These are phyloP conservation scores for Leccinum proximum DNA, from an alignment of 1,284 basidiomycete genomes.

Conservation along the genomic window DNA sequence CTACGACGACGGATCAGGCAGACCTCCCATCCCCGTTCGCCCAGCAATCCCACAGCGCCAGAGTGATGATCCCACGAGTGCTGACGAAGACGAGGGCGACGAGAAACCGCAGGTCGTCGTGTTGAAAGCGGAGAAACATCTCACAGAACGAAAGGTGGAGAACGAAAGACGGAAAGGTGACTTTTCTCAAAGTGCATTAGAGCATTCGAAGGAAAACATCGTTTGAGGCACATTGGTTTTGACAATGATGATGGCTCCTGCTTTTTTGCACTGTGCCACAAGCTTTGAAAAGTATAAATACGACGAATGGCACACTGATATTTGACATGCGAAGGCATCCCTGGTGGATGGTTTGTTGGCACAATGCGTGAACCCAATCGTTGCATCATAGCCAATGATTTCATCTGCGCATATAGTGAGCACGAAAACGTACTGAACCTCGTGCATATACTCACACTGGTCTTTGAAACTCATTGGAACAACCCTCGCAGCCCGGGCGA, in stretches of 20 bases:
- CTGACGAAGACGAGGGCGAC: constrained; percentile 72
- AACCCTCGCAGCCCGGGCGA: constrained; percentile 57
- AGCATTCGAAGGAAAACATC: constrained; percentile 84
- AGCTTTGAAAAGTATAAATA: constrained; percentile 31
- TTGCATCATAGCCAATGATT: constrained; percentile 63
- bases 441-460: constrained; percentile 41
- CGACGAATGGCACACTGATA: not conserved
- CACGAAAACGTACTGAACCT: not conserved
- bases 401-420: constrained; percentile 39
- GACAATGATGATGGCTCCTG: constrained; percentile 54
- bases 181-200: constrained; percentile 76
- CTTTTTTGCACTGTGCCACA: constrained; percentile 40
- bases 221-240: constrained; percentile 86
- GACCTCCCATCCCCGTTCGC: constrained; percentile 71
- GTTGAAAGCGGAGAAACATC: constrained; percentile 79
- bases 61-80: constrained; percentile 69
- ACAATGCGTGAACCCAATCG: constrained; percentile 73
- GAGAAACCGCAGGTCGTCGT: constrained; percentile 88
- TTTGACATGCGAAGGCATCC: constrained; percentile 54
- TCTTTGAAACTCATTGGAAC: constrained; percentile 82
- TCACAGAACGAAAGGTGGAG: constrained; percentile 68
- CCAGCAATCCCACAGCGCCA: constrained; percentile 72
- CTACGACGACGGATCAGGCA: constrained; percentile 58
- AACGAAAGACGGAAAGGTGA: constrained; percentile 69
- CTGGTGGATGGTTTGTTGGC: constrained; percentile 52